Percentiles rank a stretch among this genome's conserved stretches.
These are phyloP conservation scores for Chenopodium berlandieri DNA, from an alignment of 148 eudicot species.

Conservation along the genomic window DNA sequence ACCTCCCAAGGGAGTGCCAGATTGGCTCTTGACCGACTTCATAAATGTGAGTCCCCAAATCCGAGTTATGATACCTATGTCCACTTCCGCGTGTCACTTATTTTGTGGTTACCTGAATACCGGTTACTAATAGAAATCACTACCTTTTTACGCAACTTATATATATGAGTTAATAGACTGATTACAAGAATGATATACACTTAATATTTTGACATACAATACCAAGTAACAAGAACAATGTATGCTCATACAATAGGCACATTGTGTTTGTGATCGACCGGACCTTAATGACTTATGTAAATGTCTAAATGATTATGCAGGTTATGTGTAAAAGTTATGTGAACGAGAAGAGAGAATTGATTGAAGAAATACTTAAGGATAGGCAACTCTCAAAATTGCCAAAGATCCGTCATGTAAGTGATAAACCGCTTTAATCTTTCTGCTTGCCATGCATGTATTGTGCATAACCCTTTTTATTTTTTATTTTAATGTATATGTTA, in stretches of 20 bases:
- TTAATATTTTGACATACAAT: too few relatives aligned
- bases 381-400: constrained; percentile 47
- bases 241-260: background rate
- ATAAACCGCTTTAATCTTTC: background rate
- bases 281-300: background rate
- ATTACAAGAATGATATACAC: too few relatives aligned
- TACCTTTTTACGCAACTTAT: too few relatives aligned
- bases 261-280: background rate
- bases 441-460: too few relatives aligned
- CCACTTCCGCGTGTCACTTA: background rate
- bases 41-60: constrained; percentile 45
- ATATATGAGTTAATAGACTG: too few relatives aligned
- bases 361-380: constrained; percentile 50
- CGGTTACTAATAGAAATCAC: too few relatives aligned
- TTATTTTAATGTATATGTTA: too few relatives aligned
- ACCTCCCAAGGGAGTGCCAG: constrained; percentile 59
- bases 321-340: constrained; percentile 61
- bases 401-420: constrained; percentile 54
- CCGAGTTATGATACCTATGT: too few relatives aligned
- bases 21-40: constrained; percentile 64
- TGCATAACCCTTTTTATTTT: too few relatives aligned
- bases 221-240: background rate
- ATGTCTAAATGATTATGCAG: constrained; percentile 31
- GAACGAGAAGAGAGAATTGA: constrained; percentile 59
- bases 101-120: too few relatives aligned